A percentile compares a stretch with the other conserved stretches of the same genome.
phyloP scores from a whole-genome alignment of 495 filamentous ascomycete species.

The Lasiosphaeris hirsuta region DNA sequence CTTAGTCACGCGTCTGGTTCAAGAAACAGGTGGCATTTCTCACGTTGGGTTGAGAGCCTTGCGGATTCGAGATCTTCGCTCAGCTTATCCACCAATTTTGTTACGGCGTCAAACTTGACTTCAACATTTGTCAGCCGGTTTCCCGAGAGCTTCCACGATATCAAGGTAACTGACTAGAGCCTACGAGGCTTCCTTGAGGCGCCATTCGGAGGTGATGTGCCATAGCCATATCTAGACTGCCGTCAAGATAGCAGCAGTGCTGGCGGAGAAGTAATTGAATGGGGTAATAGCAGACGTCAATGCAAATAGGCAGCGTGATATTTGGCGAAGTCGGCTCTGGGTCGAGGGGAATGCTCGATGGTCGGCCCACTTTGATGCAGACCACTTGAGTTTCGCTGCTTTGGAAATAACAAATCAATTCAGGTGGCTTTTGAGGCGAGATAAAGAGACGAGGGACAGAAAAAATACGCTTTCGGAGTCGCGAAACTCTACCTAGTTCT shows the following conservation, averaged over 20 bases:
- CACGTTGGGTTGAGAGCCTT: constrained; percentile 55
- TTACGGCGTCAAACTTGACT: constrained; percentile 67
- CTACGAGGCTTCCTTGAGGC: constrained; percentile 15
- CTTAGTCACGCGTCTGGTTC: constrained; percentile 1
- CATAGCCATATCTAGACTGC: background rate
- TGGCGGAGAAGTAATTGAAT: background rate
- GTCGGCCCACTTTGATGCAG: too few relatives aligned
- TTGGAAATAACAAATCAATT: too few relatives aligned
- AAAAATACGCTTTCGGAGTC: too few relatives aligned
- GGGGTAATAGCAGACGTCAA: background rate
- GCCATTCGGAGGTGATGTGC: background rate
- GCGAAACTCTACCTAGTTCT: too few relatives aligned
- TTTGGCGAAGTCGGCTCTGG: too few relatives aligned
- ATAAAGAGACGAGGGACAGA: too few relatives aligned
- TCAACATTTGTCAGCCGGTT: constrained; percentile 4
- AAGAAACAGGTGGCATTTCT: constrained; percentile 24
- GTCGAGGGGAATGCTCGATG: too few relatives aligned
- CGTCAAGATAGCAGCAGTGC: background rate
- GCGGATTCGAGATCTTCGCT: constrained; percentile 54
- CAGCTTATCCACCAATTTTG: constrained; percentile 54
- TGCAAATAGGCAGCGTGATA: background rate
- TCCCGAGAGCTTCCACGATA: background rate
- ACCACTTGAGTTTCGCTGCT: too few relatives aligned
- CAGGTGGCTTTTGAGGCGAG: too few relatives aligned
- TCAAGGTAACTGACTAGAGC: constrained; percentile 12